A percentile compares a stretch with the other conserved stretches of the same genome.
Evolutionary conservation across 2,329 filamentous ascomycete species (phyloP).

Genomic region (Paraphoma chrysanthemicola): DNA sequence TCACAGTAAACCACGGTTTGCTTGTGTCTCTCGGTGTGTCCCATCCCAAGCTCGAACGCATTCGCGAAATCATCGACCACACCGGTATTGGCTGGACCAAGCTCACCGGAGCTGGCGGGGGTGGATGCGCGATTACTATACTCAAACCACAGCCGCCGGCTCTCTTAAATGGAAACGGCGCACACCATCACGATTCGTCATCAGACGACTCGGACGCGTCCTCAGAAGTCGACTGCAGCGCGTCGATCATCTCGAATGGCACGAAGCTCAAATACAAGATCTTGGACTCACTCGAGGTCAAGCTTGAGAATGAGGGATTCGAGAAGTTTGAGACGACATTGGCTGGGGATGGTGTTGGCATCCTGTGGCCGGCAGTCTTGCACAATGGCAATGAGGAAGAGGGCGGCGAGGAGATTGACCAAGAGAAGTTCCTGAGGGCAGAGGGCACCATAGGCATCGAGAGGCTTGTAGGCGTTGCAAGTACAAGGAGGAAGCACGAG

Average conservation of each 20-base stretch:
- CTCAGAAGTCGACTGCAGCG: constrained; percentile 32
- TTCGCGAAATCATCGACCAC: constrained; percentile 84
- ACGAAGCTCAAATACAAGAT: constrained; percentile 46
- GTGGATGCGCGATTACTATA: constrained; percentile 93
- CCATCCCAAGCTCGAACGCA: constrained; percentile 88
- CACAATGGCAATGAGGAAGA: constrained; percentile 83
- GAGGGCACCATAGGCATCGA: constrained; percentile 87
- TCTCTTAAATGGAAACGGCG: constrained; percentile 54
- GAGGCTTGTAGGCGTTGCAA: constrained; percentile 76
- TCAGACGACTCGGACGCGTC: constrained; percentile 34
- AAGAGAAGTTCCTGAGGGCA: constrained; percentile 85
- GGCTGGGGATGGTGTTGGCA: constrained; percentile 90
- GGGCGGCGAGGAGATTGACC: constrained; percentile 90
- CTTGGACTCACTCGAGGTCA: constrained; percentile 68
- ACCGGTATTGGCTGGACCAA: constrained; percentile 96
- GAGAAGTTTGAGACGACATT: constrained; percentile 87
- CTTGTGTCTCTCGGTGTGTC: constrained; percentile 92
- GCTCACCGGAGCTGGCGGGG: constrained; percentile 92
- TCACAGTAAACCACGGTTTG: constrained; percentile 92
- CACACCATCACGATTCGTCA: constrained; percentile 25
- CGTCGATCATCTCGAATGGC: constrained; percentile 39
- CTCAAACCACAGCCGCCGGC: constrained; percentile 67
- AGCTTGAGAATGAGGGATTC: constrained; percentile 69
- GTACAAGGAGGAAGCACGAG: constrained; percentile 30
- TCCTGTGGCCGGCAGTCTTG: constrained; percentile 90